Evolutionary conservation across 495 filamentous ascomycete species (phyloP), one percentile per base, ranked within the genome.

Genomic region (Trichocladium uniseriatum): DNA sequence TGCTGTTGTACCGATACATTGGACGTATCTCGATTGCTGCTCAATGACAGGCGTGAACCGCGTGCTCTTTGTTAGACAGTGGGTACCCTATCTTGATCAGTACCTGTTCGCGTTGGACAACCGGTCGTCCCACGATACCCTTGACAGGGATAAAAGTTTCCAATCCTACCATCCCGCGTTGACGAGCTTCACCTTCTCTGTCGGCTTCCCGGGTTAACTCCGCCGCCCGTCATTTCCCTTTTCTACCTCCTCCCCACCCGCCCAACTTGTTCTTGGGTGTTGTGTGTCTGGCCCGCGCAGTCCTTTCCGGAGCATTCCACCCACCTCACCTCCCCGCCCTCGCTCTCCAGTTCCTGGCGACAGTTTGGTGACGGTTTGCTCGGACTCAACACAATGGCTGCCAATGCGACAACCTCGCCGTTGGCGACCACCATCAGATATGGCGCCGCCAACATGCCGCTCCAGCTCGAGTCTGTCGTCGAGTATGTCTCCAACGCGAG

Each of bases 351-450:
- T 22, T 13, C 31, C 11, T 3, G 43, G 20, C 6, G 31, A 49
- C 22, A 10, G 32, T 29, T 42, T 44, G 40, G 48, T 28, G 22
- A 52, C 44, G 40, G 36, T 32, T 48, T 29, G 22, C 36, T 29
- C 32, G 31, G 27, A 28, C 31, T 4, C n/a, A n/a, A n/a, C 13
- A 21, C 27, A 62, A 84, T 87, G 82, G 78, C 74, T 57, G 66
- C 75, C 43, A 87, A 85, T 61, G 79, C 75, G 69, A 70, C 67
- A 20, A 85, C 76, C 68, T 92, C 87, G 69, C 85, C 86, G 11
- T 64, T 83, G 59, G 86, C 86, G 51, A 82, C 82, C n/a, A n/a
- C n/a, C 66, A 77, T 82, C 55, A 72, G 76, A 57, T 67, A 71
- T 50, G 68, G 75, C 48, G 66, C 62, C 43, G 65, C 56, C 38